These are phyloP conservation scores for Bombardia bombarda DNA, from an alignment of 495 filamentous ascomycete species.

Conservation along the genomic window DNA sequence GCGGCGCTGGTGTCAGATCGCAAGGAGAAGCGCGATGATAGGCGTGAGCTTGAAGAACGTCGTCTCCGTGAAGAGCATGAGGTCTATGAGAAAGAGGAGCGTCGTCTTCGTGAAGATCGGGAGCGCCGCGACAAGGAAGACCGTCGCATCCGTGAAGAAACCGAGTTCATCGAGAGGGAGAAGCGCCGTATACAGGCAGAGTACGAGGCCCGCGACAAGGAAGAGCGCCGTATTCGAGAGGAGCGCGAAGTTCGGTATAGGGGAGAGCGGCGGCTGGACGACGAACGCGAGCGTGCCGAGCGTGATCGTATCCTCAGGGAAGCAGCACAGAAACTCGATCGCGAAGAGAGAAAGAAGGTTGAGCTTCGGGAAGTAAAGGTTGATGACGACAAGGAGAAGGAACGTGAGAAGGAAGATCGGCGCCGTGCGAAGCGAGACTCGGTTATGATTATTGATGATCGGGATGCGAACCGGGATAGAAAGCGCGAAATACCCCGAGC, in stretches of 20 bases:
- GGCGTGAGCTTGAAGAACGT: conserved; percentile 3
- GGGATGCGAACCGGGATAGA: conserved; percentile 18
- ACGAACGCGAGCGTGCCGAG: conserved; percentile 13
- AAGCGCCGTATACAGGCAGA: conserved; percentile 7
- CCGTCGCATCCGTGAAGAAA: too few relatives aligned
- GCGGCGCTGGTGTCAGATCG: conserved; percentile 3
- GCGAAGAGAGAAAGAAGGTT: background rate
- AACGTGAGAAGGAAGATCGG: conserved; percentile 16
- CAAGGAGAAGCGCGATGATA: conserved; percentile 8
- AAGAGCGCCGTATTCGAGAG: conserved; percentile 17
- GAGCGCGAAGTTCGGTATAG: conserved; percentile 17
- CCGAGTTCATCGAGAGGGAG: conserved; percentile 3
- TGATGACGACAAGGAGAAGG: conserved; percentile 4
- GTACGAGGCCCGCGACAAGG: conserved; percentile 12
- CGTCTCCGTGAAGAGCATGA: conserved; percentile 12
- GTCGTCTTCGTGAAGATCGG: too few relatives aligned
- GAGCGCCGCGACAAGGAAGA: conserved; percentile 7
- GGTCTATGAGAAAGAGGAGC: conserved; percentile 2
- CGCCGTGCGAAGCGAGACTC: conserved; percentile 13
- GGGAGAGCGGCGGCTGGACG: conserved; percentile 12
- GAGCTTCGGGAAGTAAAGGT: background rate
- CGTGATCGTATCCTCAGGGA: too few relatives aligned
- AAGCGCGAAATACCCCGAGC: conserved; percentile 8
- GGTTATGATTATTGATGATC: conserved; percentile 19
- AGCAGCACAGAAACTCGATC: too few relatives aligned